A percentile compares a stretch with the other conserved stretches of the same genome.
These are phyloP conservation scores for Candida jianshihensis DNA, from an alignment of 805 yeast species.

Conservation along the genomic window DNA sequence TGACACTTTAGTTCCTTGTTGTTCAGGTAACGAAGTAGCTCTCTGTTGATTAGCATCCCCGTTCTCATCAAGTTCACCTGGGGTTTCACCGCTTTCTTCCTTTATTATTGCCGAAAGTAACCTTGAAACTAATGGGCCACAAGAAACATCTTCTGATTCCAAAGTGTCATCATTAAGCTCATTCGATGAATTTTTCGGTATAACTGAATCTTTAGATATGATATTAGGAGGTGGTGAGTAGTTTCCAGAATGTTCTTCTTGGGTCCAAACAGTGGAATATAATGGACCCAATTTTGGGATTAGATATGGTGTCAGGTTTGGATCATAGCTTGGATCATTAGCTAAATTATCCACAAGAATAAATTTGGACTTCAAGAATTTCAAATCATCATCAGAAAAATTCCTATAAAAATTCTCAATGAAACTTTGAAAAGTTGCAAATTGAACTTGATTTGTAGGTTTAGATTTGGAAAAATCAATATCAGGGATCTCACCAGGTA, in stretches of 20 bases:
- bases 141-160: slow-evolving; percentile 69
- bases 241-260: slow-evolving; percentile 57
- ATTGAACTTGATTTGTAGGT: slow-evolving; percentile 87
- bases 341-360: slow-evolving; percentile 44
- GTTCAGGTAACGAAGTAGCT: slow-evolving; percentile 30
- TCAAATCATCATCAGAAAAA: slow-evolving; percentile 74
- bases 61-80: slow-evolving; percentile 20
- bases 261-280: slow-evolving; percentile 81
- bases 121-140: slow-evolving; percentile 88
- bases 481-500: slow-evolving; percentile 88
- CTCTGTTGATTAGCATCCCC: slow-evolving; percentile 19
- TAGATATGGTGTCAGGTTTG: slow-evolving; percentile 61
- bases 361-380: slow-evolving; percentile 56
- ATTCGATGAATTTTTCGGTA: slow-evolving; percentile 56
- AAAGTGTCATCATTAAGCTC: slow-evolving; percentile 52
- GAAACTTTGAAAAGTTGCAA: slow-evolving; percentile 76
- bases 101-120: slow-evolving; percentile 72
- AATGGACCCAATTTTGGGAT: slow-evolving; percentile 83
- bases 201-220: slow-evolving; percentile 30
- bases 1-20: slow-evolving; percentile 41
- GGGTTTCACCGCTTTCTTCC: slow-evolving; percentile 22
- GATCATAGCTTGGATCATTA: slow-evolving; percentile 46
- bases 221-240: slow-evolving; percentile 44
- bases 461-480: slow-evolving; percentile 78
- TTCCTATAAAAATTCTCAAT: slow-evolving; percentile 80